Evolutionary conservation across 768 basidiomycete species (phyloP), one percentile per base, ranked within the genome.

Genomic region (Suillus decipiens): DNA sequence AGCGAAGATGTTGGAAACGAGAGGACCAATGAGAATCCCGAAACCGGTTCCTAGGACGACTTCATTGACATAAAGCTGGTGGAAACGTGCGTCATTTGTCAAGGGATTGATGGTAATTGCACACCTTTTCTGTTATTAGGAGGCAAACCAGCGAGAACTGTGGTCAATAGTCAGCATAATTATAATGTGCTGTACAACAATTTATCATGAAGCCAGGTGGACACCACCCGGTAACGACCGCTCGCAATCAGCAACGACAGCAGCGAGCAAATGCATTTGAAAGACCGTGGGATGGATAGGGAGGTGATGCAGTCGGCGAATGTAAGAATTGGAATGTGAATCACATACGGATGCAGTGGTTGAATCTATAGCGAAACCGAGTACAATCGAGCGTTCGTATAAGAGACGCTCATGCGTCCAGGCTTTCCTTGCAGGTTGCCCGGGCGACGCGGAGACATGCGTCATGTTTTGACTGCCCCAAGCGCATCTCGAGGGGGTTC

Each of bases 11-110:
- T 84, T 82, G 28, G 86, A 84, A 56, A 81, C 85, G 63, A 92
- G 81, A 8, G 93, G 95, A 3, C 94, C 92, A 58, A 90, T 83
- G 55, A 86, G 37, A 4, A 81, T 66, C 1, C 81, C 79, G 63
- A 88, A 88, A 0, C 81, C 81, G 0, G 95, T 95, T 2, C 94
- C 95, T 31, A 97, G 87, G 37, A 96, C 89, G 41, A 96, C 95
- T 80, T 99, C 96, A 68, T 95, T 97, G 67, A 97, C 85, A 70
- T 90, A 97, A 7, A 96, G 70, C 86, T 93, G 59, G n/a, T n/a
- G 19, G 11, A 43, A 55, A 45, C 54, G 14, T 28, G 17, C 33
- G 42, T 51, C 1, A 59, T 34, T 59, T 24, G 42, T 19, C 11
- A 11, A 34, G 10, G 11, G 19, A 12, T 34, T 12, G 5, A n/a